Evolutionary conservation across 2,329 filamentous ascomycete species (phyloP).

Genomic region (Botrytis paeoniae): DNA sequence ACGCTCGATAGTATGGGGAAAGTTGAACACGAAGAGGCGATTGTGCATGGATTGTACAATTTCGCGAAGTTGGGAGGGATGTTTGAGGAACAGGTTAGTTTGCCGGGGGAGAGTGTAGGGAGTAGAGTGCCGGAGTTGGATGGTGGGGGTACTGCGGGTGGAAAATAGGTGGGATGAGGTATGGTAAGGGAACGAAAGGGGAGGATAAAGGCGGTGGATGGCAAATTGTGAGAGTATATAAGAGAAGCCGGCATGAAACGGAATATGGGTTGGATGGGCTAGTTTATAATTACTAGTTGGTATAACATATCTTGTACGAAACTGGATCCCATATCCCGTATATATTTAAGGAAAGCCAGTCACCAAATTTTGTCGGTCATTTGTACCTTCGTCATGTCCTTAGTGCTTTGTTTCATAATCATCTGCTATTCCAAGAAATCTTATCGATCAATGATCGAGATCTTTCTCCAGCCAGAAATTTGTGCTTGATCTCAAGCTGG

Average conservation of each 20-base stretch:
- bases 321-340: neutral
- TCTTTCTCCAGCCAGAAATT: neutral
- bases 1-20: conserved; percentile 16
- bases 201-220: too few species aligned
- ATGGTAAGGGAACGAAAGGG: neutral
- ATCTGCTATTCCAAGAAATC: neutral
- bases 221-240: neutral
- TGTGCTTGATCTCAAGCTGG: neutral
- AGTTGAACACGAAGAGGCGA: conserved; percentile 20
- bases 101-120: conserved; percentile 25
- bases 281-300: neutral
- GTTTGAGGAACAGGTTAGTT: conserved; percentile 28
- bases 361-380: neutral
- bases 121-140: neutral
- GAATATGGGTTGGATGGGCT: neutral
- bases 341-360: neutral
- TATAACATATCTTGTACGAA: neutral
- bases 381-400: neutral
- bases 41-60: conserved; percentile 29
- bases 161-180: neutral
- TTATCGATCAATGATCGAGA: neutral
- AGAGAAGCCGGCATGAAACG: neutral
- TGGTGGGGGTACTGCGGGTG: neutral
- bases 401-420: neutral
- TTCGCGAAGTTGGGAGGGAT: conserved; percentile 27